Evolutionary conservation across 306 rosid species (phyloP), one percentile per base, ranked within the genome.

Genomic region (Cucurbita moschata): DNA sequence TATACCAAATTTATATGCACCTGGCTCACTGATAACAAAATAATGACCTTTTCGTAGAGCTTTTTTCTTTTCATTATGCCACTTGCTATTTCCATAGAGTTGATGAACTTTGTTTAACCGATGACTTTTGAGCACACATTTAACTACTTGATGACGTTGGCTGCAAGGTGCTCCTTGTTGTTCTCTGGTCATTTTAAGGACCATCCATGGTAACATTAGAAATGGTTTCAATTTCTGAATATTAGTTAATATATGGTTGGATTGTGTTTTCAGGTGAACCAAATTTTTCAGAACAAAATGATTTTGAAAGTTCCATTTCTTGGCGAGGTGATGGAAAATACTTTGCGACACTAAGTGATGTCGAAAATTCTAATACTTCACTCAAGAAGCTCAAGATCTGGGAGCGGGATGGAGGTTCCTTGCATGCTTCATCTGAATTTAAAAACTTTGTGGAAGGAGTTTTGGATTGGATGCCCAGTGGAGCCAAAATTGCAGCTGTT

Each of bases 301-400:
- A 63, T 8, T 43, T 67, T 38, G 84, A 84, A 42, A 67, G 76
- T 77, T 80, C 85, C 39, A 61, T 91, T 78, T 85, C 95, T 51
- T 94, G 99, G 99, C 89, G 95, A 5, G 99, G 99, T 73, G 99
- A 94, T 81, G 99, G 97, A 13, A 94, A 86, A 72, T 91, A 85
- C 87, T 91, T 94, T 79, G 96, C 82, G 15, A 85, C 91, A 1
- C 78, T 91, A 53, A 84, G 83, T 51, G 73, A 78, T 79, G 84
- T 40, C 58, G 61, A 54, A 26, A 76, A 55, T 77, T 83, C 87
- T 7, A 70, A 38, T 72, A 37, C 81, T 5, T 71, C 67, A 73
- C 83, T 68, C 62, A 90, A 87, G 82, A 80, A 85, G 84, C 83
- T 94, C 66, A 89, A 86, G 79, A 77, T 94, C 76, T 94, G 99